phyloP scores from a whole-genome alignment of 1,139 yeast genomes.

The Yamadazyma spencermartinsiae region DNA sequence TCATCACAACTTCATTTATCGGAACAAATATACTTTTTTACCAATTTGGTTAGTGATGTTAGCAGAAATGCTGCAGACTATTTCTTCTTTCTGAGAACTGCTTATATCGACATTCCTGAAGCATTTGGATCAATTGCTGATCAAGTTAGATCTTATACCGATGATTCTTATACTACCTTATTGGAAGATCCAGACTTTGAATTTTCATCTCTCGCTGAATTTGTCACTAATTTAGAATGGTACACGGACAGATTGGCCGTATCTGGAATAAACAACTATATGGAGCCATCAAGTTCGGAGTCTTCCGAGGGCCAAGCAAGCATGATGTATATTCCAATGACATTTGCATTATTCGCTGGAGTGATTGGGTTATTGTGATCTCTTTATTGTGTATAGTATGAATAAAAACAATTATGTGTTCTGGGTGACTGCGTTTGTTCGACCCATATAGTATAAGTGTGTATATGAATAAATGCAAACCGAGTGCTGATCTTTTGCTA shows the following conservation, averaged over 20 bases:
- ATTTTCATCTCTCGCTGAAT: constrained; percentile 24
- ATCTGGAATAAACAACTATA: constrained; percentile 11
- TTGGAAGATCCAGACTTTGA: constrained; percentile 21
- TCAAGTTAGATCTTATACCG: constrained; percentile 25
- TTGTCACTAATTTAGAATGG: constrained; percentile 42
- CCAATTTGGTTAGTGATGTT: constrained; percentile 31
- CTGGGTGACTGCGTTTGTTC: too few species aligned
- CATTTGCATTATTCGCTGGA: constrained; percentile 10
- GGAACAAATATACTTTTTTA: constrained; percentile 24
- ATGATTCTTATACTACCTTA: constrained; percentile 36
- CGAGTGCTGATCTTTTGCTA: too few species aligned
- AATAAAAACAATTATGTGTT: too few species aligned
- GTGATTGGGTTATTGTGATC: constrained; percentile 10
- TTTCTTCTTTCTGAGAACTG: constrained; percentile 24
- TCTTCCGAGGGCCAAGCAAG: constrained; percentile 7
- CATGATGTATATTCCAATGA: constrained; percentile 8
- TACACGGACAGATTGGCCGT: constrained; percentile 19
- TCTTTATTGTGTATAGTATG: too few species aligned
- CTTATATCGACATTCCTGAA: constrained; percentile 22
- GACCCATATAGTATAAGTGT: too few species aligned
- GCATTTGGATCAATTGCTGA: constrained; percentile 24
- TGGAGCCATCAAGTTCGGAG: background rate
- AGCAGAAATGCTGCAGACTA: constrained; percentile 23
- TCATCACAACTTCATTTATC: constrained; percentile 7
- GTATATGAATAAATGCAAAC: too few species aligned